Conservation (phyloP, 108 stramenopile species). For the Schizochytrium sp. region DNA sequence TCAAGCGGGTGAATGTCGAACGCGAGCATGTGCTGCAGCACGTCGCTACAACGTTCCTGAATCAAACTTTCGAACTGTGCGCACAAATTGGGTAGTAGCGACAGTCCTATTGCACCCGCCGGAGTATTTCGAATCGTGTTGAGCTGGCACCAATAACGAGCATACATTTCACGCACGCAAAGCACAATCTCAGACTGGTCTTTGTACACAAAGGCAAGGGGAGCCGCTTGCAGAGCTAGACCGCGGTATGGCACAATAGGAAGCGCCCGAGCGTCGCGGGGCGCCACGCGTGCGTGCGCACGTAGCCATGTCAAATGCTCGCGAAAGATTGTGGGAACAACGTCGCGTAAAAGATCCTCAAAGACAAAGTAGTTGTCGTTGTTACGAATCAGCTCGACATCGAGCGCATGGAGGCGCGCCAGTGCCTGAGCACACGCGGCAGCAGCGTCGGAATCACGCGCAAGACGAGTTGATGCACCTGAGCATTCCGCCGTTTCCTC, state of each 20-base stretch:
- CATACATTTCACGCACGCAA: not conserved
- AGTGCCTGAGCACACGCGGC: not conserved
- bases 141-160: not conserved
- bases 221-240: not conserved
- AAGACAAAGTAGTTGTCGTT: conserved; percentile 15
- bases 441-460: not conserved
- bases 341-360: not conserved
- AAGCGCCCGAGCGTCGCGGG: not conserved
- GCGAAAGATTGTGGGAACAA: not conserved
- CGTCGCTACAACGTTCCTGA: not conserved
- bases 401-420: not conserved
- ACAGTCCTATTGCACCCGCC: not conserved
- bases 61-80: not conserved
- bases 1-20: not conserved
- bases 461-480: not conserved
- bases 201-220: not conserved
- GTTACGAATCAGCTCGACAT: not conserved
- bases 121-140: not conserved
- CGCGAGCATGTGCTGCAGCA: not conserved
- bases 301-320: not conserved
- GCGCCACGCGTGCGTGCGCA: not conserved
- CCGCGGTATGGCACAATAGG: not conserved
- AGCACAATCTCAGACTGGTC: not conserved
- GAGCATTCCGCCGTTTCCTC: not conserved
- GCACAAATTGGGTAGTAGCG: not conserved